Percentiles rank a stretch among this genome's conserved stretches.
Conservation (phyloP, 1,139 yeast species). For the Debaryomycetaceae sp. region DNA sequence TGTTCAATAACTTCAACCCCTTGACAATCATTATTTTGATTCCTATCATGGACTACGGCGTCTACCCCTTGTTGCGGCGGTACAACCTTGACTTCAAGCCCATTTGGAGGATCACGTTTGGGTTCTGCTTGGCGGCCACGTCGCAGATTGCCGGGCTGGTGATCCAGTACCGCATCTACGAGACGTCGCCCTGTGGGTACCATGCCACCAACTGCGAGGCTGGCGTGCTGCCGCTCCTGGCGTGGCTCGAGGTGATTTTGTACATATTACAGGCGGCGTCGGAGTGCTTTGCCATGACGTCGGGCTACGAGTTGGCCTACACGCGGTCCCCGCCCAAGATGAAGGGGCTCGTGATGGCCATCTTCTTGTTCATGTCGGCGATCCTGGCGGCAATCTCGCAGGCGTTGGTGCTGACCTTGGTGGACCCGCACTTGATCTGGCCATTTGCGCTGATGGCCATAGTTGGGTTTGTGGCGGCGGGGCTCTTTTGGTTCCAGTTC, state of each 20-base stretch:
- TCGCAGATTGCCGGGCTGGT: slow-evolving; percentile 41
- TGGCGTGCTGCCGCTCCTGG: slow-evolving; percentile 47
- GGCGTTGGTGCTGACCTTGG: slow-evolving; percentile 51
- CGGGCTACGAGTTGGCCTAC: slow-evolving; percentile 69
- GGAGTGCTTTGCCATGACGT: slow-evolving; percentile 65
- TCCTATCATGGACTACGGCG: slow-evolving; percentile 54
- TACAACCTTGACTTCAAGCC: slow-evolving; percentile 35
- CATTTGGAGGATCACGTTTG: slow-evolving; percentile 31
- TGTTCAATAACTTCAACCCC: slow-evolving; percentile 65
- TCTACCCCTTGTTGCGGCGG: slow-evolving; percentile 59
- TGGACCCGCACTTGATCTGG: slow-evolving; percentile 53
- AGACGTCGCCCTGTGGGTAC: slow-evolving; percentile 37
- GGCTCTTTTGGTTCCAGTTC: slow-evolving; percentile 41
- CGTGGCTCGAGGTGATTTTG: slow-evolving; percentile 51
- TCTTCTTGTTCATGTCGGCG: slow-evolving; percentile 59
- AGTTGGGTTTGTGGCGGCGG: slow-evolving; percentile 41
- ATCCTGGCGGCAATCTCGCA: slow-evolving; percentile 55
- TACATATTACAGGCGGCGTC: slow-evolving; percentile 58
- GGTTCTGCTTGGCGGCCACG: slow-evolving; percentile 31
- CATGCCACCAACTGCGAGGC: slow-evolving; percentile 45
- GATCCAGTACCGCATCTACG: slow-evolving; percentile 31
- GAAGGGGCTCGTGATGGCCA: slow-evolving; percentile 66
- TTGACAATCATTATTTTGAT: slow-evolving; percentile 60
- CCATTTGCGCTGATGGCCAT: slow-evolving; percentile 50
- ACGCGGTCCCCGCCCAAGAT: slow-evolving; percentile 63